These are phyloP conservation scores for Blastocrithidia nonstop DNA, from an alignment of 208 protist genomes.

Conservation along the genomic window DNA sequence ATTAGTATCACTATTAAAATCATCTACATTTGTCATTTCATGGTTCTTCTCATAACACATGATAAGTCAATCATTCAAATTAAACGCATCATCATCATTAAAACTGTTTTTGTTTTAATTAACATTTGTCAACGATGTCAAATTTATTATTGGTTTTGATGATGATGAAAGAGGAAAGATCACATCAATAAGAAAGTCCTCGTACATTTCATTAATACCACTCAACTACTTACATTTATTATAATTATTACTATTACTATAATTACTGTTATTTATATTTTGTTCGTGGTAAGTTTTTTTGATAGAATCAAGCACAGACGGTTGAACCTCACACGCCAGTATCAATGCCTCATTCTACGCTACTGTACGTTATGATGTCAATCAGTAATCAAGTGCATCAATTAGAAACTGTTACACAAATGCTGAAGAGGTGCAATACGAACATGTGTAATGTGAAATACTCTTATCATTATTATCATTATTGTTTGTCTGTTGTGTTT, in stretches of 20 bases:
- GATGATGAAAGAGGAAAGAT: constrained; percentile 32
- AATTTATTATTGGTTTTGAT: background rate
- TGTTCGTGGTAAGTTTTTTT: too few relatives aligned
- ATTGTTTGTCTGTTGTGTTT: background rate
- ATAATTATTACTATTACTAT: too few relatives aligned
- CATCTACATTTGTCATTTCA: constrained; percentile 27
- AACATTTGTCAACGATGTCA: background rate
- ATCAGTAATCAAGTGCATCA: constrained; percentile 62
- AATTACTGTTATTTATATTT: too few relatives aligned
- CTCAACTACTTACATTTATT: too few relatives aligned
- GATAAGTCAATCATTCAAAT: constrained; percentile 49
- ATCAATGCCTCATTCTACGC: constrained; percentile 37
- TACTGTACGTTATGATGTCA: constrained; percentile 8
- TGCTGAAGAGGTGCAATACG: constrained; percentile 9
- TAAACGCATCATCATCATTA: background rate
- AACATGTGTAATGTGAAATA: background rate
- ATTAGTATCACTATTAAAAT: background rate
- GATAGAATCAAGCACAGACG: constrained; percentile 18
- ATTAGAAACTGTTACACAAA: constrained; percentile 67
- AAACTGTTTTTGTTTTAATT: too few relatives aligned
- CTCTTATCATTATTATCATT: background rate
- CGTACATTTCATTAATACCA: constrained; percentile 4
- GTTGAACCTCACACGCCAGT: constrained; percentile 54
- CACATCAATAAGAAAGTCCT: constrained; percentile 79
- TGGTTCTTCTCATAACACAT: constrained; percentile 54